Conservation (phyloP, 1,284 basidiomycete species). For the Cutaneotrichosporon cavernicola region DNA sequence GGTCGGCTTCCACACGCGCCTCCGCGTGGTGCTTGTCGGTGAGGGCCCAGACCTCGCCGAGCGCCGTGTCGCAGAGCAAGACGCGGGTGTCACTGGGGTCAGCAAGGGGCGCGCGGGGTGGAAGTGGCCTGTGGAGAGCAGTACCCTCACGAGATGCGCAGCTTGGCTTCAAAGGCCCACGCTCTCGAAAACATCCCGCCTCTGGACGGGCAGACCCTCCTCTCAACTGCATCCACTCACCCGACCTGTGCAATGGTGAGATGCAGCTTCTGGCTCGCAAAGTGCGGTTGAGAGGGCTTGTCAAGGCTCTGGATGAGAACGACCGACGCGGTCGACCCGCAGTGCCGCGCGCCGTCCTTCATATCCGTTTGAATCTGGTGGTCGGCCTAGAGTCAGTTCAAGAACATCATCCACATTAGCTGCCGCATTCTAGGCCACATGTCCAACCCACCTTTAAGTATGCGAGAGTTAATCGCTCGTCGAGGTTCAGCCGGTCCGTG, state of each 20-base stretch:
- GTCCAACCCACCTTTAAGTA: constrained; percentile 70
- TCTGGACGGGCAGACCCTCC: too few species aligned
- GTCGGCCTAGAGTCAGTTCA: constrained; percentile 55
- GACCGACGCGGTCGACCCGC: constrained; percentile 86
- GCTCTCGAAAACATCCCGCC: too few species aligned
- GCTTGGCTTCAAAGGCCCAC: too few species aligned
- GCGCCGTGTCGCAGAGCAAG: constrained; percentile 71
- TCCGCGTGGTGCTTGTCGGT: constrained; percentile 93
- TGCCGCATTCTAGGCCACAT: neutral
- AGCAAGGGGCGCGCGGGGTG: neutral
- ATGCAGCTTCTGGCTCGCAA: constrained; percentile 65
- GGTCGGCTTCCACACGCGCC: constrained; percentile 74
- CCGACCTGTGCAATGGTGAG: constrained; percentile 91
- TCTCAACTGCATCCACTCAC: constrained; percentile 54
- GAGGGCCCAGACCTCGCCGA: constrained; percentile 71
- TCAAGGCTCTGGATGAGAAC: constrained; percentile 81
- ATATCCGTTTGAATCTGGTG: constrained; percentile 61
- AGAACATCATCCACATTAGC: neutral
- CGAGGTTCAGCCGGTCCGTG: constrained; percentile 64
- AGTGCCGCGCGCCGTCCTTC: constrained; percentile 56
- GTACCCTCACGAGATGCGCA: too few species aligned
- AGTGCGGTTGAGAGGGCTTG: constrained; percentile 74
- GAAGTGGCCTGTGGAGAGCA: too few species aligned
- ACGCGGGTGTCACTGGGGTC: constrained; percentile 77
- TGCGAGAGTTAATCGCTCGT: constrained; percentile 76